A percentile compares a stretch with the other conserved stretches of the same genome.
Evolutionary conservation across 1,139 yeast genomes (phyloP).

Genomic region (Yueomyces sp.): DNA sequence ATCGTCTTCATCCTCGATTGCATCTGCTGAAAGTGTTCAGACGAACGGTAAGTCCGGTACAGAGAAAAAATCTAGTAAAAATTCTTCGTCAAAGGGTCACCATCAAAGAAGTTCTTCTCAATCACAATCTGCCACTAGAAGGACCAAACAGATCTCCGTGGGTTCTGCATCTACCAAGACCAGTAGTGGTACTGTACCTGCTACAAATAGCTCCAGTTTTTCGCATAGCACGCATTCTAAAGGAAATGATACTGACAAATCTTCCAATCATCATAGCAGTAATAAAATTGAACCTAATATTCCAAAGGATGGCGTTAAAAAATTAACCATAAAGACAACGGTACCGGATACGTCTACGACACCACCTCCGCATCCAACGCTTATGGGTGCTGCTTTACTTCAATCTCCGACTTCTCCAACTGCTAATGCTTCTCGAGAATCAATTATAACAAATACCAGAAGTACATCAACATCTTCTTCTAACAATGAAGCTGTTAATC

Average conservation of each 20-base stretch:
- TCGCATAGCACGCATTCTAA: neutral
- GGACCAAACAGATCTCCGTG: neutral
- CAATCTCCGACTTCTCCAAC: slow-evolving; percentile 9
- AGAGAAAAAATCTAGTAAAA: slow-evolving; percentile 5
- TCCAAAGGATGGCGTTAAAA: neutral
- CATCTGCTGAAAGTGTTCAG: slow-evolving; percentile 1
- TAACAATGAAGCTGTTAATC: slow-evolving; percentile 15
- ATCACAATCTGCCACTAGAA: neutral
- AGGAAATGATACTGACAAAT: neutral
- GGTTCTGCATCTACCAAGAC: neutral
- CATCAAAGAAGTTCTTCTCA: slow-evolving; percentile 1
- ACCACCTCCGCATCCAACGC: slow-evolving; percentile 14
- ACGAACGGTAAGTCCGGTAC: slow-evolving; percentile 5
- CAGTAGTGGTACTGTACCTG: neutral
- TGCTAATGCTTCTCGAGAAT: neutral
- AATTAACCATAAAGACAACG: neutral
- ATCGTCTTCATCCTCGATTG: neutral
- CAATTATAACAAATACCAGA: neutral
- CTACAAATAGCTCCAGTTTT: slow-evolving; percentile 1
- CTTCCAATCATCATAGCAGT: neutral
- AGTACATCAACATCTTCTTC: slow-evolving; percentile 11
- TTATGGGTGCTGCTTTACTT: slow-evolving; percentile 15
- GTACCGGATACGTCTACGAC: neutral
- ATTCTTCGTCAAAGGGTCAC: neutral
- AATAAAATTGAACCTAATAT: neutral